A percentile compares a stretch with the other conserved stretches of the same genome.
phyloP scores from a whole-genome alignment of 176 grass and related monocot genomes.

The Chrysopogon serrulatus region DNA sequence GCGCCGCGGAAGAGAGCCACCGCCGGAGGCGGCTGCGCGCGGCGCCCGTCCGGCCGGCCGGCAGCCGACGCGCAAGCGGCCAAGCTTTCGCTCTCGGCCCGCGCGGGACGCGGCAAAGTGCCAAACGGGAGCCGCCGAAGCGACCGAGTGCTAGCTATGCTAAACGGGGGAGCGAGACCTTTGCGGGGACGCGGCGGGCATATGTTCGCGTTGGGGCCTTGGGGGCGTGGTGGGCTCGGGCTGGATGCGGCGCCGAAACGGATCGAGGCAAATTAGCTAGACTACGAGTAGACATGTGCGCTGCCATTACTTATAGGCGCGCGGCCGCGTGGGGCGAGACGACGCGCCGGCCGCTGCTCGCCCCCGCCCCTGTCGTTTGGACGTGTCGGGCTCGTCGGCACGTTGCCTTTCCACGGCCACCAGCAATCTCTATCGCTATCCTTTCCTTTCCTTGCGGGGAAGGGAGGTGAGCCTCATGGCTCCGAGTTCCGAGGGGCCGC shows the following conservation, averaged over 20 bases:
- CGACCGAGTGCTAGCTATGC: background rate
- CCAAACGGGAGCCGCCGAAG: background rate
- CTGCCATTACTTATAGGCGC: background rate
- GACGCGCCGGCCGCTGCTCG: background rate
- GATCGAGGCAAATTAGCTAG: background rate
- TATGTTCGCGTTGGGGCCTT: background rate
- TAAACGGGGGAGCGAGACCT: background rate
- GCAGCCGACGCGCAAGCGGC: background rate
- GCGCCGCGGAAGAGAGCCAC: background rate
- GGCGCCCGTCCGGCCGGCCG: background rate
- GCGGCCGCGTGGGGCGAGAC: background rate
- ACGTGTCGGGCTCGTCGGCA: slow-evolving; percentile 43
- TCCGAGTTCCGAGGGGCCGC: slow-evolving; percentile 36
- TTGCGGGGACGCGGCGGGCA: background rate
- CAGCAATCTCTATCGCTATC: background rate
- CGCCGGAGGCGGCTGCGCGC: background rate
- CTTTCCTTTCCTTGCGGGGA: slow-evolving; percentile 15
- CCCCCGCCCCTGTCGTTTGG: slow-evolving; percentile 25
- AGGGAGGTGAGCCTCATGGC: background rate
- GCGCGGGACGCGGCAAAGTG: background rate
- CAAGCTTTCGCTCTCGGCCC: background rate
- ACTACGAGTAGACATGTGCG: slow-evolving; percentile 10
- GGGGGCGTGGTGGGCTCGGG: no score
- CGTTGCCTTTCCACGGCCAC: slow-evolving; percentile 2
- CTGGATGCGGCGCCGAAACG: background rate